A percentile compares a stretch with the other conserved stretches of the same genome.
Evolutionary conservation across 352 stramenopile genomes (phyloP).

Genomic region (Phytophthora pisi): DNA sequence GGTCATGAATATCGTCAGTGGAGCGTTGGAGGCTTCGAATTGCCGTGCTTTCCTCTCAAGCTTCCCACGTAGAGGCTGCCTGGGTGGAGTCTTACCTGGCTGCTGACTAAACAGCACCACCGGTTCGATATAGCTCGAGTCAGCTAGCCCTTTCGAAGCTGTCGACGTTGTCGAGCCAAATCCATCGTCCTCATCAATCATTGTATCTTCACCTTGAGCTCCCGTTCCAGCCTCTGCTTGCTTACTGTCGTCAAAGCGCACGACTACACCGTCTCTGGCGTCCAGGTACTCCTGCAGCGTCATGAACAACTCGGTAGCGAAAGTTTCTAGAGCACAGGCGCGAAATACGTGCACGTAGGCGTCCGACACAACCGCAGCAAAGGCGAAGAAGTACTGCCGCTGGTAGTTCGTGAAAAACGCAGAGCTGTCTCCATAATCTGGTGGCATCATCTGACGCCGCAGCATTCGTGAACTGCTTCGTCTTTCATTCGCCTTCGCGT

Average conservation of each 20-base stretch:
- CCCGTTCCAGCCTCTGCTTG: background rate
- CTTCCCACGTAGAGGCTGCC: slow-evolving; percentile 24
- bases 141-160: background rate
- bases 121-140: background rate
- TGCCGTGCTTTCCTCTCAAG: slow-evolving; percentile 42
- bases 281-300: slow-evolving; percentile 49
- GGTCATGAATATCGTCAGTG: slow-evolving; percentile 39
- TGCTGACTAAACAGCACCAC: slow-evolving; percentile 40
- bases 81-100: slow-evolving; percentile 29
- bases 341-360: slow-evolving; percentile 64
- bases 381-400: slow-evolving; percentile 59
- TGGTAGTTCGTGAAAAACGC: slow-evolving; percentile 56
- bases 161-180: background rate
- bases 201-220: background rate
- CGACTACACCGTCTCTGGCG: slow-evolving; percentile 52
- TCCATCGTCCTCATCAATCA: background rate
- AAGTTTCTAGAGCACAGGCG: slow-evolving; percentile 58
- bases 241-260: slow-evolving; percentile 21
- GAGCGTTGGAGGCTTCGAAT: slow-evolving; percentile 34
- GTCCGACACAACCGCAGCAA: slow-evolving; percentile 51
- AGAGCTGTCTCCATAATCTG: slow-evolving; percentile 17
- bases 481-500: slow-evolving; percentile 18
- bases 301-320: slow-evolving; percentile 49
- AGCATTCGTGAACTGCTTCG: slow-evolving; percentile 5
- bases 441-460: slow-evolving; percentile 11